phyloP scores from a whole-genome alignment of 345 rosid genomes.

The Moricandia moricandioides region DNA sequence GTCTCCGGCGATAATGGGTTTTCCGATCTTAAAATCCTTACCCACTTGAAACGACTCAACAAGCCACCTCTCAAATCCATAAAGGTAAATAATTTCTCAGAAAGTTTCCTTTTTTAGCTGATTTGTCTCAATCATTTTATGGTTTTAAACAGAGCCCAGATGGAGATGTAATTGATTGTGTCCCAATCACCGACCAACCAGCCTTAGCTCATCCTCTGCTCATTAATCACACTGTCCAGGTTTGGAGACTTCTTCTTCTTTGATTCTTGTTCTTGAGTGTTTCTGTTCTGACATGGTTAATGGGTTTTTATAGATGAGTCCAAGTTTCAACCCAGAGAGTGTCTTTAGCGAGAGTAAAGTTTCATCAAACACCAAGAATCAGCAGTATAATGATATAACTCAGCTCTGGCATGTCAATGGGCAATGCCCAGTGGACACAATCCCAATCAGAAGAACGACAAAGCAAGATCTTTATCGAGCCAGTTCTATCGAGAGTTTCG shows the following conservation, averaged over 20 bases:
- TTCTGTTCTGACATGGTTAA: slow-evolving; percentile 21
- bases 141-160: slow-evolving; percentile 49
- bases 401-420: slow-evolving; percentile 67
- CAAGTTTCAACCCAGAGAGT: slow-evolving; percentile 53
- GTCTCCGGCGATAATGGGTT: slow-evolving; percentile 4
- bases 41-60: slow-evolving; percentile 62
- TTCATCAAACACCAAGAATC: slow-evolving; percentile 19
- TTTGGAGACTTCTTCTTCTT: slow-evolving; percentile 1
- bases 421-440: slow-evolving; percentile 51
- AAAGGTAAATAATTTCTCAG: slow-evolving; percentile 36
- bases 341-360: slow-evolving; percentile 56
- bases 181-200: slow-evolving; percentile 56
- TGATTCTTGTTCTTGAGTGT: not conserved
- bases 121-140: not conserved
- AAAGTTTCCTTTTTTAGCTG: slow-evolving; percentile 2
- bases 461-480: slow-evolving; percentile 53
- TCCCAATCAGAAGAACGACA: slow-evolving; percentile 61
- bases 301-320: slow-evolving; percentile 44
- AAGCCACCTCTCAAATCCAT: slow-evolving; percentile 67
- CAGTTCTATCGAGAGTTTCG: slow-evolving; percentile 48
- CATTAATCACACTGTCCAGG: slow-evolving; percentile 72
- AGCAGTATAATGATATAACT: slow-evolving; percentile 26
- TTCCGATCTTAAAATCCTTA: slow-evolving; percentile 47
- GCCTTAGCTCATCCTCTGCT: slow-evolving; percentile 70
- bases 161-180: slow-evolving; percentile 69